Evolutionary conservation across 371 early-diverging fungal genomes (phyloP).

Genomic region (Caulochytrium protostelioides): DNA sequence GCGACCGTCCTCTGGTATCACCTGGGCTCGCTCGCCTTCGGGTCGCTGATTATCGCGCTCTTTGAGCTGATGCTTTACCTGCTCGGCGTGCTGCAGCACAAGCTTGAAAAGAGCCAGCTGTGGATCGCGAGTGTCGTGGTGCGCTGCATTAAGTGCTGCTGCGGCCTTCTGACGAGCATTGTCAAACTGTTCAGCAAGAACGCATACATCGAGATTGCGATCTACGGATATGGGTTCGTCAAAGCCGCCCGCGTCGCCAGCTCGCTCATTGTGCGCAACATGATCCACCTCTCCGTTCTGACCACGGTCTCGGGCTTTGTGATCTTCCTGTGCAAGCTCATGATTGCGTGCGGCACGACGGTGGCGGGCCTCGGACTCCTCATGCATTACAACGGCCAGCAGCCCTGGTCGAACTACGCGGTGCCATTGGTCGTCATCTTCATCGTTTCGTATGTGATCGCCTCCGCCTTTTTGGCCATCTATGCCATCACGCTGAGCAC

Average conservation of each 20-base stretch:
- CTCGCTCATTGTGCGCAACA: slow-evolving; percentile 5
- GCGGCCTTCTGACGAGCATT: slow-evolving; percentile 13
- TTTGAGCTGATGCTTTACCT: slow-evolving; percentile 18
- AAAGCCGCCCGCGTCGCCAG: slow-evolving; percentile 14
- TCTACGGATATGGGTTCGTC: slow-evolving; percentile 26
- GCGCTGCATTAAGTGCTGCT: slow-evolving; percentile 23
- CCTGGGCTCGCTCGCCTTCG: slow-evolving; percentile 29
- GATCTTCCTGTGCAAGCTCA: slow-evolving; percentile 5
- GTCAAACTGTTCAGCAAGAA: slow-evolving; percentile 30
- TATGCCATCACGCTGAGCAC: slow-evolving; percentile 28
- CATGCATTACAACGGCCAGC: neutral
- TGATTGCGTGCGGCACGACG: slow-evolving; percentile 1
- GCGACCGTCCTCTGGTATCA: slow-evolving; percentile 20
- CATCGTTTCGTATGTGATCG: slow-evolving; percentile 14
- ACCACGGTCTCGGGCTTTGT: slow-evolving; percentile 4
- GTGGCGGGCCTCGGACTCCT: slow-evolving; percentile 1
- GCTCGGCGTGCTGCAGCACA: slow-evolving; percentile 7
- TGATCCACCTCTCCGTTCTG: slow-evolving; percentile 5
- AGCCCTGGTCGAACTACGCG: neutral
- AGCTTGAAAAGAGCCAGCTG: slow-evolving; percentile 4
- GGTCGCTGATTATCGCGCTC: slow-evolving; percentile 24
- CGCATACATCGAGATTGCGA: slow-evolving; percentile 30
- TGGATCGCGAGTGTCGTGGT: slow-evolving; percentile 11
- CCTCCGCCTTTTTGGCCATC: slow-evolving; percentile 16
- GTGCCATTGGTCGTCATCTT: too few relatives aligned